Evolutionary conservation across 805 yeast species (phyloP), one percentile per base, ranked within the genome.

Genomic region (Starmerella sirachaensis): DNA sequence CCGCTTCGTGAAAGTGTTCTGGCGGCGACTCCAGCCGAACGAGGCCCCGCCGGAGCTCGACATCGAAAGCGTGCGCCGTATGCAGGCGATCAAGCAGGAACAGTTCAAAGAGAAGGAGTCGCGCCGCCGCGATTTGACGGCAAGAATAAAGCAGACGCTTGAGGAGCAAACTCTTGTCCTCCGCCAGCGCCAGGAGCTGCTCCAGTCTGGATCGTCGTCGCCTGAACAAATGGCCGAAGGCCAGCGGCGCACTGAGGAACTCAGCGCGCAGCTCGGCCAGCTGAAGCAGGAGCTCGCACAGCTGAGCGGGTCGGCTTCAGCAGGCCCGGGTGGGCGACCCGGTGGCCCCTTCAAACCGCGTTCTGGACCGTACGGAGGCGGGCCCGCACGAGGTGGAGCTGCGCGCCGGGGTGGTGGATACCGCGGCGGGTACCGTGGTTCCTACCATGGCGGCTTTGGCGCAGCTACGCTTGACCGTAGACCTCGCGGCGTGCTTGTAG

Each of bases 1-100:
- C 55, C 61, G 74, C 35, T 67, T 68, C 42, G 61, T 69, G 43
- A 68, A 68, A 49, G 61, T 68, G 27, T 66, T 52, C 50, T 69
- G 66, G 64, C 58, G 60, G 18, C 46, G 43, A 30, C 42, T 48
- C 29, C 39, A 31, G 29, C 38, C 39, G 9, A 35, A 40, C 29
- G 46, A 49, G 24, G 43, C 46, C 17, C 46, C 42, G 37, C 55
- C 56, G 2, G 48, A 47, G 32, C 34, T 63, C 19, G 65, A 66
- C 37, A 27, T 62, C n/a, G 69, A 65, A 26, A 60, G 54, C 9
- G 55, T 64, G 36, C 54, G 53, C 20, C 49, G 51, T 20, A 46
- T 55, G 41, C 71, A 66, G 46, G 57, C 47, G 6, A 61, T 55
- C 38, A 61, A 57, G 45, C 73, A 68, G 47, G 53, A 50, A 41